Evolutionary conservation across 768 basidiomycete genomes (phyloP), one percentile per base, ranked within the genome.

Genomic region (Tricholoma saponaceum): DNA sequence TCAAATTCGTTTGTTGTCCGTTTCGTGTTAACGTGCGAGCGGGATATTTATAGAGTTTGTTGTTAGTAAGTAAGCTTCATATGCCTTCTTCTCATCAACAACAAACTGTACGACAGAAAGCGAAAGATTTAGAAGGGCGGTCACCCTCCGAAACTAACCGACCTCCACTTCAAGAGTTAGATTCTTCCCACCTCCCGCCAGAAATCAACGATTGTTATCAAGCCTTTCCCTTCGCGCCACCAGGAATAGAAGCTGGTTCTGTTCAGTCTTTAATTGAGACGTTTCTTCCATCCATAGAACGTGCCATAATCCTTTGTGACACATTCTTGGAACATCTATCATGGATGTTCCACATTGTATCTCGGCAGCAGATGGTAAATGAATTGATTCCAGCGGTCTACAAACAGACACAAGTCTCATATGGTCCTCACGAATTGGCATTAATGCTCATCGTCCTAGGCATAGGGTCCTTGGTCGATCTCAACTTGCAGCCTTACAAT

Each of bases 281-380:
- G 0, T 78, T 76, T 60, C 70, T 83, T 10, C 81, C 81, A 1
- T 63, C 77, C 5, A 60, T 76, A 7, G 69, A 75, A 51, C 74
- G 74, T 32, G 76, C 80, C 10, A 72, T 74, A 16, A 56, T 64
- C 6, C 65, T 82, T 32, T 80, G 77, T 61, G 77, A 81, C 37
- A 78, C 73, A 1, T 81, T 81, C 59, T 59, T 80, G 25, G 75
- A 81, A 57, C 75, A 80, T 57, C 67, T 79, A 33, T 77, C 79
- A 13, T 81, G 80, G 80, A 78, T 79, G 74, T 77, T 79, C 59
- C 72, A 72, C 52, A 75, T 81, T 55, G 76, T 81, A 25, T 76
- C 79, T 51, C 76, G 78, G 9, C 74, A 74, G 47, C 72, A 77
- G 49, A 60, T 82, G 46, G 65, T 80, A 4, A 72, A 73, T 44